Base-by-base conservation (phyloP, 257 asterid species). In the Haberlea rhodopensis region DNA sequence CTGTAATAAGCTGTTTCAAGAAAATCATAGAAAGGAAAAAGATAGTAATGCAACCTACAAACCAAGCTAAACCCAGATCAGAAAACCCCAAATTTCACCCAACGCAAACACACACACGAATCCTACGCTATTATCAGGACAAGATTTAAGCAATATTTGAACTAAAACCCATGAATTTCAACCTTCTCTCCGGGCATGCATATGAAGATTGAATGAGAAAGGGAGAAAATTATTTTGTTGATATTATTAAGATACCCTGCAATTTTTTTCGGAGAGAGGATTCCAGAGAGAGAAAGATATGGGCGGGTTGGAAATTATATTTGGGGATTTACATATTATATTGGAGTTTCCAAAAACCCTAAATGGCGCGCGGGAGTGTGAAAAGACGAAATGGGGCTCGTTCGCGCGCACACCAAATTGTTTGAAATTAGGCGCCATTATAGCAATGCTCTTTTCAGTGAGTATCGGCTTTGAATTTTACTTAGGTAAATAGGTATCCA, bases 331-430 rank as follows among this genome's bases (percentile, higher is more conserved):
- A 71, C 81, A 81, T 75, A 66, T 66, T 34, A 34, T 34, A 34
- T 29, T 0, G 34, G 66, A 72, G 57, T 62, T 59, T 71, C 68
- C 56, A 77, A 85, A 90, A 90, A 86, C 95, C 97, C 97, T 87
- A 87, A 85, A 7, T 37, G 1, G 48, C 80, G 87, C 75, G 82
- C 78, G 69, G 31, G 73, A 56, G 49, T 0, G 5, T n/a, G 77
- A 84, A 85, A 76, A 59, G 88, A 87, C 97, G 26, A 57, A 76
- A 49, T 0, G 78, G 75, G 66, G 65, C 54, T 60, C 3, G 16
- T 15, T 65, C n/a, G n/a, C n/a, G n/a, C n/a, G n/a, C n/a, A n/a
- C n/a, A n/a, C n/a, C n/a, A n/a, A n/a, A n/a, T n/a, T n/a, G n/a
- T n/a, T n/a, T n/a, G n/a, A n/a, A n/a, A n/a, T n/a, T n/a, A n/a